Evolutionary conservation across 2,329 filamentous ascomycete species (phyloP).

Genomic region (Graphilbum sp.): DNA sequence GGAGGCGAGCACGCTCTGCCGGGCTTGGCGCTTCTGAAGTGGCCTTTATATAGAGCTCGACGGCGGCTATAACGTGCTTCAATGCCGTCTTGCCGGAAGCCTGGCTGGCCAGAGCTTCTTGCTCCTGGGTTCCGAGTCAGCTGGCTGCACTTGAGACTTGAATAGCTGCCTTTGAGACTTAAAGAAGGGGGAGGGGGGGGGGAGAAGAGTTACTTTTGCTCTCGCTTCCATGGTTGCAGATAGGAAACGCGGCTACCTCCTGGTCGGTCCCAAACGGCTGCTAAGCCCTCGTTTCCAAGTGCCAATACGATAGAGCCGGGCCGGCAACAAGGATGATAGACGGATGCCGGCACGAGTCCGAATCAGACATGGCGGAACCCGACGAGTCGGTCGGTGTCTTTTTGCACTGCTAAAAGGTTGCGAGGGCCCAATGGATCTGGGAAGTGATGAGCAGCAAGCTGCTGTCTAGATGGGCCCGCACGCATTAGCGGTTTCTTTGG

Average conservation of each 20-base stretch:
- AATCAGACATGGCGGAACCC: neutral
- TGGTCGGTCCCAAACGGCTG: no score
- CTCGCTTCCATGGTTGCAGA: slow-evolving; percentile 4
- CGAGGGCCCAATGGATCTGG: no score
- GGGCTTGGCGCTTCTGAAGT: slow-evolving; percentile 41
- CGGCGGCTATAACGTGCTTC: slow-evolving; percentile 57
- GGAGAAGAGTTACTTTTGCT: neutral
- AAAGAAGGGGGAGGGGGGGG: neutral
- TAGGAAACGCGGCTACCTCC: neutral
- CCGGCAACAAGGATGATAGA: neutral
- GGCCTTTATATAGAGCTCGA: slow-evolving; percentile 69
- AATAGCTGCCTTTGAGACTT: no score
- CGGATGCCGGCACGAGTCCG: neutral
- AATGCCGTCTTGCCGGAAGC: slow-evolving; percentile 40
- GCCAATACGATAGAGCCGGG: neutral
- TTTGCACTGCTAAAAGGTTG: no score
- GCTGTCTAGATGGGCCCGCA: no score
- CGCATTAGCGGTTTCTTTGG: no score
- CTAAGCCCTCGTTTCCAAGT: neutral
- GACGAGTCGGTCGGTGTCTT: no score
- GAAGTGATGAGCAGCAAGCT: no score
- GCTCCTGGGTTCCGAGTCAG: neutral
- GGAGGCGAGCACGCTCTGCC: slow-evolving; percentile 50
- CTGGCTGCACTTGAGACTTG: neutral
- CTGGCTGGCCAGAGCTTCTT: slow-evolving; percentile 7